Evolutionary conservation across 345 rosid genomes (phyloP), one percentile per base, ranked within the genome.

Genomic region (Kandelia obovata): DNA sequence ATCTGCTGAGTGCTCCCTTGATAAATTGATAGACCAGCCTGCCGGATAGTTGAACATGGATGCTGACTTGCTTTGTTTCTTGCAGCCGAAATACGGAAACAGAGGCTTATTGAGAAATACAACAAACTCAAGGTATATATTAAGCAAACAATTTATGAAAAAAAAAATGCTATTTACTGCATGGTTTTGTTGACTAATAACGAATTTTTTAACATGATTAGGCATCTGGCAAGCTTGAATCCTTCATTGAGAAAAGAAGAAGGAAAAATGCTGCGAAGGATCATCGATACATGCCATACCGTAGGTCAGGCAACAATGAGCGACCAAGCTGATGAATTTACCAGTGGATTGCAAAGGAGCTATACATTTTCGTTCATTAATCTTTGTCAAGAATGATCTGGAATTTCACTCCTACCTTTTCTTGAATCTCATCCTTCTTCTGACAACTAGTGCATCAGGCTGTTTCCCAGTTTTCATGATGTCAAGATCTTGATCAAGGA

Each of bases 181-280:
- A 67, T 15, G 6, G 46, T 37, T 75, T 37, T 19, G 37, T 66
- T 51, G 27, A 74, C 70, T 32, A 39, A 71, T 69, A 61, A 3
- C 16, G 4, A 43, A 70, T 74, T 51, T 4, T 43, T n/a, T 55
- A 64, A 74, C 51, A 65, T 66, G 65, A 73, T 62, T 67, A 90
- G 96, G 89, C 78, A 83, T 79, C 93, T 35, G 96, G 97, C 53
- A 88, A 92, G 83, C 92, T 92, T 64, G 83, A 86, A 39, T 81
- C 97, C 47, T 92, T 81, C 68, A 72, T 95, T 6, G 96, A 92
- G 85, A 90, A 95, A 76, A 83, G 70, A 64, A 87, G 99, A 75
- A 85, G 77, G 88, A 95, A 86, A 83, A 90, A 90, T 77, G 97
- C 99, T 65, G 78, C 98, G 0, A 95, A 95, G 80, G 99, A 95